These are phyloP conservation scores for Trichoderma atroviride DNA, from an alignment of 2,329 filamentous ascomycete species.

Conservation along the genomic window DNA sequence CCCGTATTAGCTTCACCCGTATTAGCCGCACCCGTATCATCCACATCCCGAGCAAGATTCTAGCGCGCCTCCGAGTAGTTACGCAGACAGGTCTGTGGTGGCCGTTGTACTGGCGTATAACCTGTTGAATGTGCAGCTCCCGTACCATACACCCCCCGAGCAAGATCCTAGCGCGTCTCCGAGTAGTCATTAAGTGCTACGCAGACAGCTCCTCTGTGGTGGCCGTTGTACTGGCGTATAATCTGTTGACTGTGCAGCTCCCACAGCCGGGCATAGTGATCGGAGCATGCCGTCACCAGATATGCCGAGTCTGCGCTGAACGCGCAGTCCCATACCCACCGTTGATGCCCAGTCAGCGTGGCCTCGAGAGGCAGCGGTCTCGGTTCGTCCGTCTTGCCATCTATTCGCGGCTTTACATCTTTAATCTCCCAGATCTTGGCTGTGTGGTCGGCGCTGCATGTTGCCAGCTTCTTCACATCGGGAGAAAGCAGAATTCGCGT, in stretches of 20 bases:
- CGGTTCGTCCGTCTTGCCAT: constrained; percentile 41
- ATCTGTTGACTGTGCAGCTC: constrained; percentile 84
- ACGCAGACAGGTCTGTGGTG: constrained; percentile 74
- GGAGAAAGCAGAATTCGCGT: constrained; percentile 89
- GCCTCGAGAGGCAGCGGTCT: constrained; percentile 79
- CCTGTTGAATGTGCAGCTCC: too few species aligned
- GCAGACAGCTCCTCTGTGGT: constrained; percentile 88
- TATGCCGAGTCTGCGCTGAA: constrained; percentile 94
- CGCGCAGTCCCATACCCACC: constrained; percentile 97
- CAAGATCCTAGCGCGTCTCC: constrained; percentile 49
- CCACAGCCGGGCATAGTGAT: constrained; percentile 92
- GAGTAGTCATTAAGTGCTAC: constrained; percentile 89
- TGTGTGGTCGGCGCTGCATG: constrained; percentile 89
- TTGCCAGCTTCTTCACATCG: constrained; percentile 91
- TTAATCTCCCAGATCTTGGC: constrained; percentile 93
- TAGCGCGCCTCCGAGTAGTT: constrained; percentile 66
- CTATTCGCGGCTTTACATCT: constrained; percentile 61
- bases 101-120: too few species aligned
- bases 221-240: constrained; percentile 93
- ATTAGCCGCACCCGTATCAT: neutral
- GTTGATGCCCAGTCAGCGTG: constrained; percentile 85
- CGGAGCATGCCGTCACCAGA: constrained; percentile 87
- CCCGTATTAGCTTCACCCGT: neutral
- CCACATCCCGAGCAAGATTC: neutral
- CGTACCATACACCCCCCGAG: neutral